Percentiles rank a stretch among this genome's conserved stretches.
phyloP scores from a whole-genome alignment of 352 stramenopile species.

The Phytophthora sp. region DNA sequence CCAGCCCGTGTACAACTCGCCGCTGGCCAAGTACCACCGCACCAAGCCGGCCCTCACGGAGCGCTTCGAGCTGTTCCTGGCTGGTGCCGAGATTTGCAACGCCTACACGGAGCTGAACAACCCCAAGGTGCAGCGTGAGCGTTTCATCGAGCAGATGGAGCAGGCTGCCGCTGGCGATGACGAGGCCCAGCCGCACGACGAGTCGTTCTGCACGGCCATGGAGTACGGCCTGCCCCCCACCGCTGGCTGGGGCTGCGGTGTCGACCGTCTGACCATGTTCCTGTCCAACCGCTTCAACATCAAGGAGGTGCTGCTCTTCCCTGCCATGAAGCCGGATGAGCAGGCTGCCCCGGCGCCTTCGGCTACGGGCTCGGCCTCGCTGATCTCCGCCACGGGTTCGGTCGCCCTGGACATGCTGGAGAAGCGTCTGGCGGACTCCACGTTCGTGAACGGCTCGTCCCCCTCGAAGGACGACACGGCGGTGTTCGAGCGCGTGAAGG shows the following conservation, averaged over 20 bases:
- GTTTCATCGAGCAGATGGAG: conserved; percentile 84
- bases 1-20: conserved; percentile 97
- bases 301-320: conserved; percentile 99
- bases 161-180: conserved; percentile 83
- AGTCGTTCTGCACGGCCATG: conserved; percentile 94
- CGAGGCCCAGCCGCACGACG: conserved; percentile 93
- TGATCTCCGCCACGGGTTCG: conserved; percentile 42
- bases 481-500: conserved; percentile 79
- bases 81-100: conserved; percentile 97
- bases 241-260: conserved; percentile 96
- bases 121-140: conserved; percentile 89
- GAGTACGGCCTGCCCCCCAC: conserved; percentile 98
- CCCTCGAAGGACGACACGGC: conserved; percentile 74
- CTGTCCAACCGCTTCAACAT: conserved; percentile 94
- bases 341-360: conserved; percentile 36
- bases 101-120: conserved; percentile 99
- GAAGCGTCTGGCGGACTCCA: conserved; percentile 55
- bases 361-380: conserved; percentile 17
- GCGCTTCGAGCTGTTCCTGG: conserved; percentile 99
- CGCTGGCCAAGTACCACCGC: conserved; percentile 97
- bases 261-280: conserved; percentile 98
- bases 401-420: conserved; percentile 71
- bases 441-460: conserved; percentile 74
- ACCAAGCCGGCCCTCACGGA: conserved; percentile 94
- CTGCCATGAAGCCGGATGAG: conserved; percentile 98